Evolutionary conservation across 176 grass and related monocot species (phyloP), one percentile per base, ranked within the genome.

Genomic region (Phoenix dactylifera): DNA sequence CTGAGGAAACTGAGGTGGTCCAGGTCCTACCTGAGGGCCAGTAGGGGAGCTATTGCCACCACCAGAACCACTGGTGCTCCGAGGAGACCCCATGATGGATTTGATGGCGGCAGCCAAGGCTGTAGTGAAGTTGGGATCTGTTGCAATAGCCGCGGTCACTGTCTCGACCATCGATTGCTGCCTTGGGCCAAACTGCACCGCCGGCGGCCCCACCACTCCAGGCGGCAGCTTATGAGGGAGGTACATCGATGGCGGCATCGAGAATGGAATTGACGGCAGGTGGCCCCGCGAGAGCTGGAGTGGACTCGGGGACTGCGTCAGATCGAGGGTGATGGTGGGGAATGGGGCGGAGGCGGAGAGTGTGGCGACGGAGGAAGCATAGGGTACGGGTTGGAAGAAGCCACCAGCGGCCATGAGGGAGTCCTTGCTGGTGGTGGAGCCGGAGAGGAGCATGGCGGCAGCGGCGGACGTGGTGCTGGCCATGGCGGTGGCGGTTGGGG

Each of bases 271-370:
- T 6, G 50, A 17, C 17, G 50, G 39, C 10, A 23, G 29, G 16
- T 49, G 35, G 35, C 35, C 35, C 35, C 35, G 23, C 23, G 54
- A 26, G 3, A 25, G 6, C 14, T 54, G 52, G 24, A 29, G 52
- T n/a, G 66, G 54, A 30, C 12, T 60, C 2, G 22, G 32, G 22
- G 44, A 3, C 44, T 51, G 55, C 3, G 68, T 71, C 7, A 71
- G 68, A 44, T 71, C 68, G 22, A 71, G 57, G 15, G 68, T 71
- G 56, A 71, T 22, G 22, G 68, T 71, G 7, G 68, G 68, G 56
- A 71, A 71, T 2, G 68, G 68, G n/a, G 56, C 22, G 23, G 68
- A 71, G 44, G 68, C 68, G 7, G 68, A 60, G 15, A 71, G 35
- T 22, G 56, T 52, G 30, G 68, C 49, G 57, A 71, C 52, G 57